Percentiles rank a stretch among this genome's conserved stretches.
These are phyloP conservation scores for Huntiella moniliformis DNA, from an alignment of 2,329 filamentous ascomycete genomes.

Conservation along the genomic window DNA sequence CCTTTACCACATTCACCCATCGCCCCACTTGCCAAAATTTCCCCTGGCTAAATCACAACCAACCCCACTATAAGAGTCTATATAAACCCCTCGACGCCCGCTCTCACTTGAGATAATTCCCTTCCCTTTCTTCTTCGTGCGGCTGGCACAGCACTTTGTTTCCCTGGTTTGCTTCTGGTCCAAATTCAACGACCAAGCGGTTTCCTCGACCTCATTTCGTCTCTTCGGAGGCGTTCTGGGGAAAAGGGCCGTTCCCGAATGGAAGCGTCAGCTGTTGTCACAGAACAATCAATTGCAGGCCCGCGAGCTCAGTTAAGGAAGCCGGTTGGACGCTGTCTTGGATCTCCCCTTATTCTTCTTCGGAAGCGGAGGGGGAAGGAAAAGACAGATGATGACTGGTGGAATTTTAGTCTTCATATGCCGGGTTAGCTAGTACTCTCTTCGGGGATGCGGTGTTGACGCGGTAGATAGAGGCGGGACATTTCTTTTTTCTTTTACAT, in stretches of 20 bases:
- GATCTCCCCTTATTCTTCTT: neutral
- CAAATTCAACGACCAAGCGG: slow-evolving; percentile 6
- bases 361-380: neutral
- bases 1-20: neutral
- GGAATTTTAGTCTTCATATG: slow-evolving; percentile 11
- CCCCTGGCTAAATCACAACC: neutral
- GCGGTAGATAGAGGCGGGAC: slow-evolving; percentile 12
- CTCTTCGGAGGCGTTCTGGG: neutral
- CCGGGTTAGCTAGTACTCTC: slow-evolving; percentile 3
- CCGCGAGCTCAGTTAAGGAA: slow-evolving; percentile 11
- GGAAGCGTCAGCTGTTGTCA: slow-evolving; percentile 13
- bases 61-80: neutral
- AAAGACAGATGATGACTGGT: neutral
- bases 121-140: slow-evolving; percentile 11
- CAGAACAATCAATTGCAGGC: slow-evolving; percentile 13
- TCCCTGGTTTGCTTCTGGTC: slow-evolving; percentile 13
- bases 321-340: neutral
- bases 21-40: neutral
- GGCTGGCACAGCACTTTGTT: slow-evolving; percentile 13
- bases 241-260: slow-evolving; percentile 4
- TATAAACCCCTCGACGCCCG: slow-evolving; percentile 2
- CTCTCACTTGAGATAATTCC: neutral
- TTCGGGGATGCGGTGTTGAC: slow-evolving; percentile 6
- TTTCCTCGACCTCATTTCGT: neutral
- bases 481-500: slow-evolving; percentile 3